These are phyloP conservation scores for Pseudogymnoascus sp. DNA, from an alignment of 2,329 filamentous ascomycete genomes.

Conservation along the genomic window DNA sequence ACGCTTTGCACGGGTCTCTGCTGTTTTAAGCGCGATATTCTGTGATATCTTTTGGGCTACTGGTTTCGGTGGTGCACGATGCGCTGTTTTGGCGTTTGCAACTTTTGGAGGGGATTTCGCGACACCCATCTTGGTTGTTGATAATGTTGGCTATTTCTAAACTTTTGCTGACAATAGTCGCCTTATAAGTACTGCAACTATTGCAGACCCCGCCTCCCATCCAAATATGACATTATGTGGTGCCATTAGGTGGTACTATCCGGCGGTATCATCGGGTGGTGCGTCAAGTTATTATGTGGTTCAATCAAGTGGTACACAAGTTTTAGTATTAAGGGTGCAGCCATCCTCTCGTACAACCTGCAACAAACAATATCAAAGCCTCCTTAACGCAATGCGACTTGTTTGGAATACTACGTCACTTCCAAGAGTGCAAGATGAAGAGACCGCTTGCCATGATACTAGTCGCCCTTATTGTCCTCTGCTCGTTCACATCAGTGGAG, in stretches of 20 bases:
- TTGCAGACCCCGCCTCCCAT: background rate
- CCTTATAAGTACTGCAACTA: background rate
- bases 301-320: background rate
- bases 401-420: constrained; percentile 9
- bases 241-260: background rate
- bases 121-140: too few relatives aligned
- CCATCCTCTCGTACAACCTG: background rate
- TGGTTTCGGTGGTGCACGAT: too few relatives aligned
- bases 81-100: too few relatives aligned
- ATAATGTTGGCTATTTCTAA: too few relatives aligned
- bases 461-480: constrained; percentile 12
- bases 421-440: constrained; percentile 12
- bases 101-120: too few relatives aligned
- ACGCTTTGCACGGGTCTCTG: too few relatives aligned
- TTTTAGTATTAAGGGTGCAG: background rate
- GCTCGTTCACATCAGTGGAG: constrained; percentile 11
- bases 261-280: background rate
- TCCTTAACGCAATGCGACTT: constrained; percentile 12
- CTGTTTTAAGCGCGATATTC: too few relatives aligned
- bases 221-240: background rate
- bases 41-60: too few relatives aligned
- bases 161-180: background rate
- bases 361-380: background rate
- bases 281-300: background rate
- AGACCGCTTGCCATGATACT: constrained; percentile 12